These are phyloP conservation scores for Phialophora expanda DNA, from an alignment of 2,329 filamentous ascomycete species.

Conservation along the genomic window DNA sequence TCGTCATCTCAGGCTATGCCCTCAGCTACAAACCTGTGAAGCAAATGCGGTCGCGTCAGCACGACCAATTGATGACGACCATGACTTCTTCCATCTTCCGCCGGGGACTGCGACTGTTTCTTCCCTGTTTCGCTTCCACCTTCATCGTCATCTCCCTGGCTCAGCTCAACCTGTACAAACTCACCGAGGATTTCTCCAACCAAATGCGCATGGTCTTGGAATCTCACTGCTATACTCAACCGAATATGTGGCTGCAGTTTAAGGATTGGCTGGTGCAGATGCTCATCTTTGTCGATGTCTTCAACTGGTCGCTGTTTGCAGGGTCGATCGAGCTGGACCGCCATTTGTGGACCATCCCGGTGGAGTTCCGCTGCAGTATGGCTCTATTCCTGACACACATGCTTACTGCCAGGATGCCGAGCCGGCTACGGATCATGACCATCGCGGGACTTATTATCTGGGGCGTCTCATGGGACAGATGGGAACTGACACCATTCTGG, in stretches of 20 bases:
- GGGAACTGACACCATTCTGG: slow-evolving; percentile 49
- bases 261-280: slow-evolving; percentile 35
- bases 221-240: slow-evolving; percentile 35
- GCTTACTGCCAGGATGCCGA: slow-evolving; percentile 30
- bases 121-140: slow-evolving; percentile 48
- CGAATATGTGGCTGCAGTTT: slow-evolving; percentile 30
- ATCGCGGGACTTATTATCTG: slow-evolving; percentile 24
- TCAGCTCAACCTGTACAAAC: slow-evolving; percentile 34
- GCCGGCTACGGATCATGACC: slow-evolving; percentile 21
- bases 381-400: slow-evolving; percentile 33
- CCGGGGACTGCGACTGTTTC: slow-evolving; percentile 50
- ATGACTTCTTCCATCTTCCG: slow-evolving; percentile 53
- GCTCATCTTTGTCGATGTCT: slow-evolving; percentile 36
- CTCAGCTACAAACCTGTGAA: slow-evolving; percentile 52
- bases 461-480: slow-evolving; percentile 46
- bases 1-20: slow-evolving; percentile 57
- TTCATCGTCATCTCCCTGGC: slow-evolving; percentile 47
- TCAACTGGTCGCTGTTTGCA: slow-evolving; percentile 36
- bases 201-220: slow-evolving; percentile 34
- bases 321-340: slow-evolving; percentile 43
- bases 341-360: slow-evolving; percentile 55
- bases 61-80: slow-evolving; percentile 48
- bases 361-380: slow-evolving; percentile 53
- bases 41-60: slow-evolving; percentile 44
- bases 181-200: slow-evolving; percentile 34